phyloP scores from a whole-genome alignment of 2,329 filamentous ascomycete genomes.

The Plenodomus tracheiphilus region DNA sequence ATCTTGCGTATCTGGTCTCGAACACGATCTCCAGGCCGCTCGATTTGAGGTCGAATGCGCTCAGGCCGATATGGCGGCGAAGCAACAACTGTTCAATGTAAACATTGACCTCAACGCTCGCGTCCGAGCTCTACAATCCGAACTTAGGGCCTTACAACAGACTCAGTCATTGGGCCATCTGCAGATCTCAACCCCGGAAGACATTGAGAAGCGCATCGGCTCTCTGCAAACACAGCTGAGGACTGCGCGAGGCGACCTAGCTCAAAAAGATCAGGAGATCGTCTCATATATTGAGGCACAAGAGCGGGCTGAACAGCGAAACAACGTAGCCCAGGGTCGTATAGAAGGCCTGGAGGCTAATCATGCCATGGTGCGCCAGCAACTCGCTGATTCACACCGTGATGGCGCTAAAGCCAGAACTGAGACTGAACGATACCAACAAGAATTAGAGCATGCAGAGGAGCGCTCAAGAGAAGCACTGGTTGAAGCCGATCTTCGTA shows the following conservation, averaged over 20 bases:
- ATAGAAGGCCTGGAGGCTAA: constrained; percentile 34
- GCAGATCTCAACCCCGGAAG: constrained; percentile 2
- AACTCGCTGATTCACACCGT: constrained; percentile 37
- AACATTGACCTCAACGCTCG: constrained; percentile 28
- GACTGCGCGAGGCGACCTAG: constrained; percentile 18
- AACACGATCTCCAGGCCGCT: constrained; percentile 26
- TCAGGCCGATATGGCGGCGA: constrained; percentile 26
- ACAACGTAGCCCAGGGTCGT: constrained; percentile 32
- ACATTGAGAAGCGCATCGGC: constrained; percentile 13
- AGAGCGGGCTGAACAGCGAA: constrained; percentile 27
- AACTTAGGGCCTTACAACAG: constrained; percentile 13
- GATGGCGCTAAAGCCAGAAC: constrained; percentile 27
- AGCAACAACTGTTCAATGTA: constrained; percentile 30
- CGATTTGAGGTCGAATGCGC: constrained; percentile 32
- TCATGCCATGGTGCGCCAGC: constrained; percentile 34
- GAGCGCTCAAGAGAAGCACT: constrained; percentile 31
- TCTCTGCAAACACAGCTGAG: constrained; percentile 25
- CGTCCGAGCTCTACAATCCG: constrained; percentile 21
- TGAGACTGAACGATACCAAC: constrained; percentile 30
- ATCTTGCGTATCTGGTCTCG: constrained; percentile 23
- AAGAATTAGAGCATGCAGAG: constrained; percentile 28
- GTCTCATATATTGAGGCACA: constrained; percentile 26
- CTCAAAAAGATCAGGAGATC: constrained; percentile 30
- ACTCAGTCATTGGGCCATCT: constrained; percentile 4
- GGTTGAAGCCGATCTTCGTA: constrained; percentile 31